Conservation (phyloP, 345 rosid genomes). For the Gynandropsis gynandra region DNA sequence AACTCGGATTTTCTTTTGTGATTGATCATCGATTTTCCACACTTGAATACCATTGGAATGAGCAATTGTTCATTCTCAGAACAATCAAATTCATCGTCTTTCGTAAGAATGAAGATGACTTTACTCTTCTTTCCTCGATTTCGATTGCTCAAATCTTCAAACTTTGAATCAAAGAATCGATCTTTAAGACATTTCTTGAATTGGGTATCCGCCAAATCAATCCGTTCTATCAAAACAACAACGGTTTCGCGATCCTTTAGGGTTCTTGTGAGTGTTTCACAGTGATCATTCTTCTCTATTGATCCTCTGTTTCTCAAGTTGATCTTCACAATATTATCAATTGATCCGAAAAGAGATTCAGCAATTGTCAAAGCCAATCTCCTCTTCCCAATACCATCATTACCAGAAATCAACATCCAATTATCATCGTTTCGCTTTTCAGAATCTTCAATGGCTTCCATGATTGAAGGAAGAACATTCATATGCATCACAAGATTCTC, state of each 20-base stretch:
- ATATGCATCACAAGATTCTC: slow-evolving; percentile 75
- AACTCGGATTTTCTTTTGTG: slow-evolving; percentile 58
- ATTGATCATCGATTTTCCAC: slow-evolving; percentile 27
- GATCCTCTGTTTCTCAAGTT: slow-evolving; percentile 25
- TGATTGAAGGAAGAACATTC: slow-evolving; percentile 44
- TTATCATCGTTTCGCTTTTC: slow-evolving; percentile 23
- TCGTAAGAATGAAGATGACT: slow-evolving; percentile 49
- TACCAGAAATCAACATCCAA: slow-evolving; percentile 64
- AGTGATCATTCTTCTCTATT: slow-evolving; percentile 20
- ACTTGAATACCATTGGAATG: slow-evolving; percentile 50
- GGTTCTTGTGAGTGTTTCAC: slow-evolving; percentile 31
- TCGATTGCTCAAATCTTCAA: slow-evolving; percentile 23
- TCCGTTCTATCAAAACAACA: slow-evolving; percentile 53
- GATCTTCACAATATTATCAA: slow-evolving; percentile 40
- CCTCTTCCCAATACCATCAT: slow-evolving; percentile 62
- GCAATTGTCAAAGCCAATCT: slow-evolving; percentile 63
- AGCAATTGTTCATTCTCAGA: slow-evolving; percentile 29
- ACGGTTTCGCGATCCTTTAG: slow-evolving; percentile 29
- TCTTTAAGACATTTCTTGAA: slow-evolving; percentile 47
- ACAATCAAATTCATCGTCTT: slow-evolving; percentile 27
- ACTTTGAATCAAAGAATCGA: slow-evolving; percentile 32
- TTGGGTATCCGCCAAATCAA: slow-evolving; percentile 48
- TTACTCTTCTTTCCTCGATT: slow-evolving; percentile 23
- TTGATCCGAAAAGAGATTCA: slow-evolving; percentile 45
- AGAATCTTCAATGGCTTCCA: slow-evolving; percentile 35